Base-by-base conservation (phyloP, 495 filamentous ascomycete genomes). In the Aspergillus nidulans region DNA sequence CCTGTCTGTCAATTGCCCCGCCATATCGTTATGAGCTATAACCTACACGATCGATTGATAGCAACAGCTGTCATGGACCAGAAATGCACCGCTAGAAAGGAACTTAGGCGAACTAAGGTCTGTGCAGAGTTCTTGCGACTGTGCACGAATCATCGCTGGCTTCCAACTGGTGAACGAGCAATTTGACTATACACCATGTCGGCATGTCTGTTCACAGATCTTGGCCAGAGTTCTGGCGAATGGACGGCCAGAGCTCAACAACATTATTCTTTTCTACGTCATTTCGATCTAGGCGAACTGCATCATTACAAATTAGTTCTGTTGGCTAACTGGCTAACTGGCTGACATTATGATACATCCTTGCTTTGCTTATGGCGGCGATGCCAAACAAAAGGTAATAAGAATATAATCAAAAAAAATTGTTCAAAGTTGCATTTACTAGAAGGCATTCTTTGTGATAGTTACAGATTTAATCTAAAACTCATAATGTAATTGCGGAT, bases 201-300 rank as follows among this genome's bases (percentile, higher is more conserved):
- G 61, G 63, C 19, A 57, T 55, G 21, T 67, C 67, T 0, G 52
- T 70, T 1, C 67, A 70, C 64, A 16, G 60, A 69, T 2, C 62
- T 62, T 24, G 72, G 70, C 1, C 69, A 69, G 0, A 65, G 63
- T 6, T 60, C 76, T 58, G 60, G 62, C 4, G 68, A 76, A 4
- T 82, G 80, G 79, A 73, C 71, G 6, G 72, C 79, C 16, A 69
- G 71, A 49, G 77, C 77, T 3, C 79, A 82, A 60, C 75, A 79
- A 43, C 79, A 83, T 53, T 81, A 81, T 57, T 80, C 75, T 6
- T 77, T 83, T 52, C 65, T 83, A 12, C 63, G 74, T 20, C 77
- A 82, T 51, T 69, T 83, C 1, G 78, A 81, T 57, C 55, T 63
- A 4, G 63, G 71, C 46, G 59, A 72, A 13, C 56, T 81, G 47